These are phyloP conservation scores for Trifolium dubium DNA, from an alignment of 306 rosid genomes.

Conservation along the genomic window DNA sequence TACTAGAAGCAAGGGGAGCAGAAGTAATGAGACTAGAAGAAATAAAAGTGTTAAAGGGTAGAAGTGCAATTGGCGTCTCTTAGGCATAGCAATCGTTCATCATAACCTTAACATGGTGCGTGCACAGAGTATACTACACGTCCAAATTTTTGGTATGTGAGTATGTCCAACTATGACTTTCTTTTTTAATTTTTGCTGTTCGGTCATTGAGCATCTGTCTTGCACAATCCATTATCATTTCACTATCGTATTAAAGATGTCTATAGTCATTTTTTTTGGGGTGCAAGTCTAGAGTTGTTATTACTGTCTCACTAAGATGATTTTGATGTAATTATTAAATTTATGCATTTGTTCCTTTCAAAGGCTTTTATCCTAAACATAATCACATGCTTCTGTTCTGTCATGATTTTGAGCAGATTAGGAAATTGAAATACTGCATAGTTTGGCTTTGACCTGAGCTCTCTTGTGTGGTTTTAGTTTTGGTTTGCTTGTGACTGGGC, in stretches of 20 bases:
- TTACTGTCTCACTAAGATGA: not conserved
- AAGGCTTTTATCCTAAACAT: not conserved
- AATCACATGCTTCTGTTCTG: not conserved
- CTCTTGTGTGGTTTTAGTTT: not conserved
- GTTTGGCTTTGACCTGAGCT: not conserved
- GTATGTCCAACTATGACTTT: not conserved
- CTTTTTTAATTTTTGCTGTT: not conserved
- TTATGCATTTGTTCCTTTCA: not conserved
- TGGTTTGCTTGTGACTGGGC: not conserved
- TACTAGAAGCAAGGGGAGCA: not conserved
- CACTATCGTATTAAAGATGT: not conserved
- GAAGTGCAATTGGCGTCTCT: not conserved
- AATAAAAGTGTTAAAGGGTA: not conserved
- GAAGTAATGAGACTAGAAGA: not conserved
- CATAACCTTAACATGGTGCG: not conserved
- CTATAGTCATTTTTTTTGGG: not conserved
- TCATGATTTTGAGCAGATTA: not conserved
- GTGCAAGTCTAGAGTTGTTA: not conserved
- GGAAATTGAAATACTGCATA: not conserved
- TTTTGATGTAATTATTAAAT: not conserved
- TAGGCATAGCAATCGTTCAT: not conserved
- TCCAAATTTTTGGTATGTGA: not conserved
- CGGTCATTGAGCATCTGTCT: not conserved
- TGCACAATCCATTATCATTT: not conserved
- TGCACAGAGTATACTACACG: not conserved